phyloP scores from a whole-genome alignment of 2,329 filamentous ascomycete genomes.

The Monosporascus sp. region DNA sequence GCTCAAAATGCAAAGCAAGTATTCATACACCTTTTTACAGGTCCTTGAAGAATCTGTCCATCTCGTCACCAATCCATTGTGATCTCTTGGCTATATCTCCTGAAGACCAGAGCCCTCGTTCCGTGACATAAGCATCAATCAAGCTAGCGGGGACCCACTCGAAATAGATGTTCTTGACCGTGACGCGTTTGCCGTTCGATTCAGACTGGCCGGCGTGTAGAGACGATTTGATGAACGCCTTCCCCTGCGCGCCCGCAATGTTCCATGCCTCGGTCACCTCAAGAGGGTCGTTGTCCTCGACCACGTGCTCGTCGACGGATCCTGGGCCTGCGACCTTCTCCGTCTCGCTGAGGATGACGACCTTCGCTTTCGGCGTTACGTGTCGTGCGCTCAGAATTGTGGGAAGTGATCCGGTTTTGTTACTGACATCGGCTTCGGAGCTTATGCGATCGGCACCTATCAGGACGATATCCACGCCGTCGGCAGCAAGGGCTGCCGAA shows the following conservation, averaged over 20 bases:
- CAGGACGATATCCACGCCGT: slow-evolving; percentile 51
- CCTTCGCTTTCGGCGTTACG: slow-evolving; percentile 38
- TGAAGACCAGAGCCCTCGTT: slow-evolving; percentile 41
- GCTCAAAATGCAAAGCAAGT: too few species aligned
- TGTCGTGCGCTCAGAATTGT: slow-evolving; percentile 51
- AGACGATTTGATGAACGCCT: slow-evolving; percentile 8
- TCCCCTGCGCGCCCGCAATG: slow-evolving; percentile 15
- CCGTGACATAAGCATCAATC: slow-evolving; percentile 51
- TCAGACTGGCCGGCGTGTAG: neutral
- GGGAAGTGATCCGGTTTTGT: slow-evolving; percentile 62
- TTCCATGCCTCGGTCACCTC: slow-evolving; percentile 50
- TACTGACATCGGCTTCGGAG: slow-evolving; percentile 53
- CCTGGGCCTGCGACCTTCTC: slow-evolving; percentile 55
- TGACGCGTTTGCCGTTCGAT: slow-evolving; percentile 16
- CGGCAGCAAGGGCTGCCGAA: slow-evolving; percentile 49
- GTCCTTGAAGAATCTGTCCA: slow-evolving; percentile 37
- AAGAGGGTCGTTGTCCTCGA: slow-evolving; percentile 45
- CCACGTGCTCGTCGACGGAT: slow-evolving; percentile 36
- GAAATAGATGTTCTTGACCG: slow-evolving; percentile 50
- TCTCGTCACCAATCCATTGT: slow-evolving; percentile 28
- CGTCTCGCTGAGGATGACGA: slow-evolving; percentile 53
- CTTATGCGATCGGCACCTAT: slow-evolving; percentile 62
- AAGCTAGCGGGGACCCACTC: slow-evolving; percentile 52
- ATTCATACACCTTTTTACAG: slow-evolving; percentile 23
- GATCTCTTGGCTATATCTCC: slow-evolving; percentile 38